Evolutionary conservation across 352 stramenopile genomes (phyloP), one percentile per base, ranked within the genome.

Genomic region (Globisporangium nodosum): DNA sequence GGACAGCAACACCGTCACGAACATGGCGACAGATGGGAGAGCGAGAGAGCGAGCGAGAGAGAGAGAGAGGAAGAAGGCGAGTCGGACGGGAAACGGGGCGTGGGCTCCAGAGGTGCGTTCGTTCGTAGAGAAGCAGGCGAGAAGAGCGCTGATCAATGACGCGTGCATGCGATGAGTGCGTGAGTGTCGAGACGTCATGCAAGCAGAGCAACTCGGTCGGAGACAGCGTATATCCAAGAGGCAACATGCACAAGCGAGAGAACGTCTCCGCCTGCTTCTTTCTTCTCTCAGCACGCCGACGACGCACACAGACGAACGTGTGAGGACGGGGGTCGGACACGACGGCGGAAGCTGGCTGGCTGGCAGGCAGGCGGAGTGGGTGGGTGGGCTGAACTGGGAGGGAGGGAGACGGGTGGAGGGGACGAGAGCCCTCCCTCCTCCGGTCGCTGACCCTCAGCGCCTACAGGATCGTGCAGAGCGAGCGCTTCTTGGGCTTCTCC

Each of bases 401-500:
- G 3, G 8, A 15, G 35, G 11, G 35, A 42, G 3, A 15, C 31
- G 31, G 31, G 31, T 9, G 35, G 35, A 15, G 11, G 11, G 35
- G 24, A 27, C 24, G 24, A 27, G 24, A 27, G 24, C 24, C 24
- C 35, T 42, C 35, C 35, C 35, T 42, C 9, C 35, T 42, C 9
- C 24, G 24, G 24, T 27, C 24, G 1, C 24, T 27, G 24, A 27
- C 24, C 24, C 24, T 27, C 24, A 27, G 24, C 33, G 53, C 43
- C 53, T 74, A 74, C 39, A 83, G 60, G 58, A 81, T 85, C 48
- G 58, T 80, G 64, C 86, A 84, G 24, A 74, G 58, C 9, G 46
- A 70, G 43, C 73, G 66, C 54, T 81, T 85, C 73, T 90, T 86
- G 61, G 76, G 71, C 69, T 88, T 86, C 60, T 83, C 63, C 47